phyloP scores from a whole-genome alignment of 2,329 filamentous ascomycete genomes.

The Spiromastix sp. region DNA sequence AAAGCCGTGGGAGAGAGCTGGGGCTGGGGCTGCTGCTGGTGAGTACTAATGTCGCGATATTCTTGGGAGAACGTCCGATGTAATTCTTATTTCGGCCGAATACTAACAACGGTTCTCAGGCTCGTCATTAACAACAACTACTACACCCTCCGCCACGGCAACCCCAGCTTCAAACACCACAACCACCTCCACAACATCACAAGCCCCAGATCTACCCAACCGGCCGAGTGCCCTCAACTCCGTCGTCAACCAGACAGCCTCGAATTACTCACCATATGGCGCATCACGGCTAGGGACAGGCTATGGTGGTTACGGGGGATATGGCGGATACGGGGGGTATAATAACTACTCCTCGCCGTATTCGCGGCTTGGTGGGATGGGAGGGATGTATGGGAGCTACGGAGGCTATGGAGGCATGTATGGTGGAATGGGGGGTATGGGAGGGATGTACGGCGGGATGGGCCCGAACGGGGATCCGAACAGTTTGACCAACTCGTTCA shows the following conservation, averaged over 20 bases:
- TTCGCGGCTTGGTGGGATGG: constrained; percentile 41
- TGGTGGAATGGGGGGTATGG: constrained; percentile 38
- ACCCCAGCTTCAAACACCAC: constrained; percentile 35
- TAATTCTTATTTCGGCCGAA: too few species aligned
- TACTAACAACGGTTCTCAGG: too few species aligned
- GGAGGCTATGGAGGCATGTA: constrained; percentile 27
- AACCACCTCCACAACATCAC: constrained; percentile 32
- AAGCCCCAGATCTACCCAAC: constrained; percentile 63
- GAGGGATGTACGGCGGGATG: constrained; percentile 38
- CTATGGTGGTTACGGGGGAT: constrained; percentile 37
- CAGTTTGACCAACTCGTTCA: constrained; percentile 90
- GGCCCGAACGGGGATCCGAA: constrained; percentile 53
- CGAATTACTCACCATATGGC: constrained; percentile 62
- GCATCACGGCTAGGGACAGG: constrained; percentile 46
- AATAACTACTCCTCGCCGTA: constrained; percentile 46
- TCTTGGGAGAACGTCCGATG: too few species aligned
- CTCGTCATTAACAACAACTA: constrained; percentile 12
- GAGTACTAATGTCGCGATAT: constrained; percentile 24
- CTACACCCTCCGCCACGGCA: constrained; percentile 28
- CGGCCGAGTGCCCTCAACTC: constrained; percentile 68
- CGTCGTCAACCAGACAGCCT: constrained; percentile 78
- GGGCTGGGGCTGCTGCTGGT: constrained; percentile 46
- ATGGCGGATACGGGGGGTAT: constrained; percentile 42
- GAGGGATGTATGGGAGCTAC: constrained; percentile 35
- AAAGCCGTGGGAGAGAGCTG: constrained; percentile 90